A percentile compares a stretch with the other conserved stretches of the same genome.
phyloP scores from a whole-genome alignment of 345 rosid genomes.

The Eucalyptus regnans region DNA sequence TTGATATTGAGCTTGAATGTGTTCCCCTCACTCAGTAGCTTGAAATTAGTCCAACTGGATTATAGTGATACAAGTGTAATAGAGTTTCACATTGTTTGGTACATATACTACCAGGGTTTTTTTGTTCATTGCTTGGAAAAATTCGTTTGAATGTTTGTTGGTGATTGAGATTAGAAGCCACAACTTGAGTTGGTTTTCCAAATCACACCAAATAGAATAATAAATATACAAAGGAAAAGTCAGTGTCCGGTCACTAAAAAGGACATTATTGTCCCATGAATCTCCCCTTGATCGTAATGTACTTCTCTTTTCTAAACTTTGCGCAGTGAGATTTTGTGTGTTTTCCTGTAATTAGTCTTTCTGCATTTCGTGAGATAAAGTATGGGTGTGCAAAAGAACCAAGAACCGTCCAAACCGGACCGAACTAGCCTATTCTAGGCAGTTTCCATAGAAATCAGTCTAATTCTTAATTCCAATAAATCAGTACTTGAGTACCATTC shows the following conservation, averaged over 20 bases:
- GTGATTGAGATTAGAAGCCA: neutral
- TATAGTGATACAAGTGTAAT: neutral
- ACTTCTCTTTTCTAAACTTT: neutral
- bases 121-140: neutral
- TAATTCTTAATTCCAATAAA: no score
- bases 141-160: neutral
- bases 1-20: slow-evolving; percentile 87
- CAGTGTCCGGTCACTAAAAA: neutral
- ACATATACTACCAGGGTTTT: neutral
- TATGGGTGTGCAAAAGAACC: neutral
- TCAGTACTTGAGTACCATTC: no score
- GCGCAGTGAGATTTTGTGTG: neutral
- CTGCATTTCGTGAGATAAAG: neutral
- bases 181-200: neutral
- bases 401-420: rapidly evolving
- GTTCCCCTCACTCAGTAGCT: slow-evolving; percentile 76
- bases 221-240: neutral
- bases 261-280: neutral
- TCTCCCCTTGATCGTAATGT: neutral
- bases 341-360: neutral
- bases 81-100: neutral
- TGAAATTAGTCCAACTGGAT: neutral
- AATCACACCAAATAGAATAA: neutral
- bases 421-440: rapidly evolving
- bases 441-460: no score